Conservation (phyloP, 2,329 filamentous ascomycete species). For the Diplodia sapinea region DNA sequence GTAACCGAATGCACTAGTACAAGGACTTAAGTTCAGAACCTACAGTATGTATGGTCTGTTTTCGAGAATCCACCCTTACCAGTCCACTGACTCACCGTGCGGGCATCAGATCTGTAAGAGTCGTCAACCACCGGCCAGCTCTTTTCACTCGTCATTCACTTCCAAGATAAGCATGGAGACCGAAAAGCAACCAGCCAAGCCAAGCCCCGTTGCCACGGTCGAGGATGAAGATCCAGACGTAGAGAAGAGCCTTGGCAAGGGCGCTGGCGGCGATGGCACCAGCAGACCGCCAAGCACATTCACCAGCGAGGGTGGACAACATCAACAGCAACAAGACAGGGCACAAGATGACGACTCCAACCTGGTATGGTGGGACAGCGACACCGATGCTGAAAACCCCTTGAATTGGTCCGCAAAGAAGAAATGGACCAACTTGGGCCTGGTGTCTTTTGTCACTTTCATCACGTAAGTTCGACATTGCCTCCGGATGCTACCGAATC, state of each 20-base stretch:
- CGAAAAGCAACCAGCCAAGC: not conserved
- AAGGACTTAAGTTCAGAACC: too few relatives aligned
- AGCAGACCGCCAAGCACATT: slow-evolving; percentile 17
- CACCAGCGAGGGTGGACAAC: not conserved
- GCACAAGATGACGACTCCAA: slow-evolving; percentile 4
- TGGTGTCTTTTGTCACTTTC: slow-evolving; percentile 45
- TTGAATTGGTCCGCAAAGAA: slow-evolving; percentile 46
- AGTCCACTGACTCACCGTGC: too few relatives aligned
- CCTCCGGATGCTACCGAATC: not conserved
- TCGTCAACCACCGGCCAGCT: too few relatives aligned
- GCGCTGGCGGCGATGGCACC: not conserved
- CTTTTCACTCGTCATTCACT: too few relatives aligned
- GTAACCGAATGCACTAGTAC: too few relatives aligned
- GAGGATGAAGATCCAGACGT: not conserved
- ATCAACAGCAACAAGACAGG: not conserved
- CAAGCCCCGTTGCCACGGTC: not conserved
- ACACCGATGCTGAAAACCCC: slow-evolving; percentile 46
- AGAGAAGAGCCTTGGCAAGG: not conserved
- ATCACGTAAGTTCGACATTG: slow-evolving; percentile 40
- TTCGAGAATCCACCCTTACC: too few relatives aligned
- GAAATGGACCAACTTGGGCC: slow-evolving; percentile 47
- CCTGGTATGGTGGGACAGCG: slow-evolving; percentile 25
- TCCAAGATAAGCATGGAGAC: not conserved
- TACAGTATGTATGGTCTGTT: too few relatives aligned
- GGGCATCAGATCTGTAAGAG: too few relatives aligned